Evolutionary conservation across 2,329 filamentous ascomycete genomes (phyloP), one percentile per base, ranked within the genome.

Genomic region (Talaromyces sp.): DNA sequence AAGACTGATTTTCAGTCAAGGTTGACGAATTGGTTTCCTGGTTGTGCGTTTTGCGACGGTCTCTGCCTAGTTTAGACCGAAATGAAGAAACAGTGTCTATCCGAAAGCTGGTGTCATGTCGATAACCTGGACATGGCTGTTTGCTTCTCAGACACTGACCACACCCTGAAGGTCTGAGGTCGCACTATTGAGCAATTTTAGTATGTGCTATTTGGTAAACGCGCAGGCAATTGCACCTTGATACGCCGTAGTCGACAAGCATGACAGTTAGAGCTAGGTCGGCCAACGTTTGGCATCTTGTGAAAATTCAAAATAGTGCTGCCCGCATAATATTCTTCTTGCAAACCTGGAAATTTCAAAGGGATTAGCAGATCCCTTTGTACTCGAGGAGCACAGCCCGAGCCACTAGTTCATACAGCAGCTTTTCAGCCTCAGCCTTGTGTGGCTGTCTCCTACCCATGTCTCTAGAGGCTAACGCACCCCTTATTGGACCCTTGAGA

Each of bases 171-270:
- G 26, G 51, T 7, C 9, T 32, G 35, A 54, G 51, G 17, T 54
- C 51, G 29, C 51, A 54, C 51, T 54, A 54, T 19, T 31, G 9
- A 31, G 29, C 29, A 31, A 31, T 27, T 27, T 27, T 27, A 27
- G 26, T 27, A 31, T 11, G 29, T 27, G 29, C 10, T 9, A 31
- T 9, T 6, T 8, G 29, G 29, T 6, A 11, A 31, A 11, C 8
- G 9, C 26, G 26, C 26, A 41, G 13, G 2, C 14, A 8, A 31
- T 13, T 49, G 46, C 43, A 58, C 56, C 56, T 58, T 58, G 10
- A 58, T 58, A 24, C 56, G 56, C 32, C 56, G 50, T 41, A 35
- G 50, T 49, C 56, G 43, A 31, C 56, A 58, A 24, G 41, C 21
- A 17, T 58, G 11, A 38, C 56, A 58, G 31, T 58, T 41, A 13